These are phyloP conservation scores for Triangularia verruculosa DNA, from an alignment of 2,329 filamentous ascomycete genomes.

Conservation along the genomic window DNA sequence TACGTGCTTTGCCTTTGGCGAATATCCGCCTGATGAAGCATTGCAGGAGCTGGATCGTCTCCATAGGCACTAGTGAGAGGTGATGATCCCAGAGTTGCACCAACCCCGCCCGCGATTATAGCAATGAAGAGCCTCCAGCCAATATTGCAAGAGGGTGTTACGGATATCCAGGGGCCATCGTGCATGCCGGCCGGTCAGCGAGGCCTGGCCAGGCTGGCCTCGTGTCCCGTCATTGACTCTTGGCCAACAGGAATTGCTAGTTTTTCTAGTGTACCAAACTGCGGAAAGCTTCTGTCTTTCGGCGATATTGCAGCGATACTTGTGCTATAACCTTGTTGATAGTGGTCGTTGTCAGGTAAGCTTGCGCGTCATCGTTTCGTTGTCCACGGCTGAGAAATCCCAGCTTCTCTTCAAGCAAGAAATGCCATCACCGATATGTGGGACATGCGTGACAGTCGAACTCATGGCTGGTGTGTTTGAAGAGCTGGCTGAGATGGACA, in stretches of 20 bases:
- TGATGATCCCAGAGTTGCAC: neutral
- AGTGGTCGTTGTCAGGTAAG: neutral
- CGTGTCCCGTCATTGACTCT: neutral
- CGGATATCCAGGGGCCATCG: constrained; percentile 4
- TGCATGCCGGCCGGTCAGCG: constrained; percentile 8
- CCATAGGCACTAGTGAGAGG: neutral
- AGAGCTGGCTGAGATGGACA: too few relatives aligned
- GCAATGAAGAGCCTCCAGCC: constrained; percentile 1
- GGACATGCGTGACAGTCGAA: too few relatives aligned
- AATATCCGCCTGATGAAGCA: constrained; percentile 3
- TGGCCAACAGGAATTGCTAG: constrained; percentile 2
- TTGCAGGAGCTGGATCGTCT: constrained; percentile 1
- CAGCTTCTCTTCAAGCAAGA: too few relatives aligned
- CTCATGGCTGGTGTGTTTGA: too few relatives aligned
- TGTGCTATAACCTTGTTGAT: neutral
- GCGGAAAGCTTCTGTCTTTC: constrained; percentile 1
- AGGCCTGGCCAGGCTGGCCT: neutral
- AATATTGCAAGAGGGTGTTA: constrained; percentile 8
- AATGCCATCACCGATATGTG: too few relatives aligned
- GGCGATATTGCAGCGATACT: neutral
- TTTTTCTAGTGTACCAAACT: constrained; percentile 19
- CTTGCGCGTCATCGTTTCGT: neutral
- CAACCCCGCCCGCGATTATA: neutral
- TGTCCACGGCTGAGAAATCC: neutral
- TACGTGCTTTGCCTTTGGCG: neutral